Evolutionary conservation across 2,329 filamentous ascomycete species (phyloP).

Genomic region (Fusarium avenaceum): DNA sequence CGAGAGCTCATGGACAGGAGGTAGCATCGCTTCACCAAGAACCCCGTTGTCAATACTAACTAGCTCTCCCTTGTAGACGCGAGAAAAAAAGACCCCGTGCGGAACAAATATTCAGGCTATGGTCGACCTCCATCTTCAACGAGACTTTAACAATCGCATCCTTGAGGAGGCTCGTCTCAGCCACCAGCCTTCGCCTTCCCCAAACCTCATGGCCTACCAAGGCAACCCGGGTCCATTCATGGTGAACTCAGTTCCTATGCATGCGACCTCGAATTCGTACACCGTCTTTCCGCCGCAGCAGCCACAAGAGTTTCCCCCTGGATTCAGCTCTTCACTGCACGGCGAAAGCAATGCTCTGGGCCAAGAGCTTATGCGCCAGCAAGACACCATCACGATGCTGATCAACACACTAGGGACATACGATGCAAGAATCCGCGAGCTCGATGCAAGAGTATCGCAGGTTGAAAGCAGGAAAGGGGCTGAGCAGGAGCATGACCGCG

Average conservation of each 20-base stretch:
- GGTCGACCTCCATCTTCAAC: conserved; percentile 41
- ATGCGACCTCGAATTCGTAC: background rate
- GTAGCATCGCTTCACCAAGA: background rate
- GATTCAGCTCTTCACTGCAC: background rate
- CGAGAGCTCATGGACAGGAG: conserved; percentile 26
- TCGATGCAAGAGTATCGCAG: background rate
- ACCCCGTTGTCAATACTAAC: too few relatives aligned
- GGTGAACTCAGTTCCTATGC: background rate
- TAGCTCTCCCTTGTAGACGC: conserved; percentile 14
- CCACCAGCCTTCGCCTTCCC: background rate
- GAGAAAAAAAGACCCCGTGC: conserved; percentile 21
- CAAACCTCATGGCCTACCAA: background rate
- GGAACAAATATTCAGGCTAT: conserved; percentile 28
- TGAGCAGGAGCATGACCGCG: background rate
- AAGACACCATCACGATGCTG: background rate
- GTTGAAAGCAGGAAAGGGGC: background rate
- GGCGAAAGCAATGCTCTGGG: background rate
- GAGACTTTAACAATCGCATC: conserved; percentile 22
- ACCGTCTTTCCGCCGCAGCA: background rate
- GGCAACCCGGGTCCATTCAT: background rate
- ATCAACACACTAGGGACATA: background rate
- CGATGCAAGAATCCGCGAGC: background rate
- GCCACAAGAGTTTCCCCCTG: background rate
- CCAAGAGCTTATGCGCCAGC: background rate
- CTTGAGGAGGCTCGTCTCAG: background rate